Base-by-base conservation (phyloP, 2,329 filamentous ascomycete genomes). In the Alternaria gansuensis region DNA sequence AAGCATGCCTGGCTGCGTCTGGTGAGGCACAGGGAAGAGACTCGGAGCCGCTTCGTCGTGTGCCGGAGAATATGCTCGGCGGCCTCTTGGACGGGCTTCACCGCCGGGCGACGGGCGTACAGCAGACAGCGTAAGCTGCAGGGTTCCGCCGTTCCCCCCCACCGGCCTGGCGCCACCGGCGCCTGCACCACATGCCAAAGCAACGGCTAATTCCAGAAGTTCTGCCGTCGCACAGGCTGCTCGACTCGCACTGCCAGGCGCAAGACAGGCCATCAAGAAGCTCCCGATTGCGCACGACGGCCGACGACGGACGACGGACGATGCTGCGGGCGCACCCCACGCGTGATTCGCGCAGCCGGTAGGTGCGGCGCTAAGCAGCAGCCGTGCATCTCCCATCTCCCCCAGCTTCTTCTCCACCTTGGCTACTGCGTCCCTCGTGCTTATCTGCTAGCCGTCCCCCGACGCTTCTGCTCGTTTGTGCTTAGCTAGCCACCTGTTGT, bases 361-460 rank as follows among this genome's bases (percentile, higher is more conserved):
- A 45, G 36, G 24, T 44, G 56, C 44, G 48, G 54, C 59, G 62
- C 64, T 64, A 61, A 48, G 29, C 45, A 39, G 34, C 51, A 59
- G 52, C 45, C 54, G 57, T 50, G 46, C 57, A 59, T 57, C 62
- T 59, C 59, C 64, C 17, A 17, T 17, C 17, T 17, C 17, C 17
- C 17, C 64, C 62, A 63, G 57, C 51, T 63, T 64, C 58, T 54
- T 61, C 69, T 73, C 70, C 68, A 70, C 69, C 71, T 69, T 63
- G 67, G 64, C 68, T 69, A 70, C 54, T 60, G 57, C 43, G 33
- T 54, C 62, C 55, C 52, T 53, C 46, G 49, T 60, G 51, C 64
- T 67, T 59, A 58, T 59, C 55, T 50, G 57, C 53, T 37, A 37
- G 31, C 36, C 17, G 17, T 17, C 26, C 40, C 33, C 44, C 31